These are phyloP conservation scores for Mycena vitilis DNA, from an alignment of 768 basidiomycete genomes.

Conservation along the genomic window DNA sequence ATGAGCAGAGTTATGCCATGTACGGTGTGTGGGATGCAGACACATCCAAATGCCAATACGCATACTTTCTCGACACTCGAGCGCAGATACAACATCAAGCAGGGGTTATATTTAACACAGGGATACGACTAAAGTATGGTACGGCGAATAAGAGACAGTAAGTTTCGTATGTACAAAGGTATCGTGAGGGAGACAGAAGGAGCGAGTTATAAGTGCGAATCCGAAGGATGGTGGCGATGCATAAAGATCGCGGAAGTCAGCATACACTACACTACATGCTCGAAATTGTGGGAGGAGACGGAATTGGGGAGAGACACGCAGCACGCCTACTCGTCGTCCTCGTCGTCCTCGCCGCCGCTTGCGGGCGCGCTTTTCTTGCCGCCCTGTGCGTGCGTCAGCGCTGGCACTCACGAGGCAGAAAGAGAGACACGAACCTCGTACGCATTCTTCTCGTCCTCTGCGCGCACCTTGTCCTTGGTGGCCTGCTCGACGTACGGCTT, in stretches of 20 bases:
- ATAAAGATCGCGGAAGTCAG: slow-evolving; percentile 20
- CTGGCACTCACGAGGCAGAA: slow-evolving; percentile 7
- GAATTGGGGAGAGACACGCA: not conserved
- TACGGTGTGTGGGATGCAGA: no score
- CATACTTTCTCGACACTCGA: no score
- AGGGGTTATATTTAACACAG: slow-evolving; percentile 24
- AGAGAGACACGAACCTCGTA: slow-evolving; percentile 53
- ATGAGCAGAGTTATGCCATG: no score
- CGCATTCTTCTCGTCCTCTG: slow-evolving; percentile 80
- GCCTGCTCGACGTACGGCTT: slow-evolving; percentile 95
- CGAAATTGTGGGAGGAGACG: no score
- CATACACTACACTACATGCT: no score
- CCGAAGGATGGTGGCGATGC: slow-evolving; percentile 10
- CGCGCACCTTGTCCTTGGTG: slow-evolving; percentile 86
- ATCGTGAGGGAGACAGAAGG: not conserved
- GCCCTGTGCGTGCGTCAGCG: slow-evolving; percentile 19
- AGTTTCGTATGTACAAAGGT: slow-evolving; percentile 10
- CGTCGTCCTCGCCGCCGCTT: no score
- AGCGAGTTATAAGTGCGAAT: not conserved
- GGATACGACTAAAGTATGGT: slow-evolving; percentile 2
- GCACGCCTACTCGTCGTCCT: slow-evolving; percentile 35
- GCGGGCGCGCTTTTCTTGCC: slow-evolving; percentile 37
- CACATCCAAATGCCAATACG: no score
- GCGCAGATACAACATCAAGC: slow-evolving; percentile 21
- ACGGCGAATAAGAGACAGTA: slow-evolving; percentile 7